A percentile compares a stretch with the other conserved stretches of the same genome.
Evolutionary conservation across 148 eudicot species (phyloP).

Genomic region (Vaccinium darrowii): DNA sequence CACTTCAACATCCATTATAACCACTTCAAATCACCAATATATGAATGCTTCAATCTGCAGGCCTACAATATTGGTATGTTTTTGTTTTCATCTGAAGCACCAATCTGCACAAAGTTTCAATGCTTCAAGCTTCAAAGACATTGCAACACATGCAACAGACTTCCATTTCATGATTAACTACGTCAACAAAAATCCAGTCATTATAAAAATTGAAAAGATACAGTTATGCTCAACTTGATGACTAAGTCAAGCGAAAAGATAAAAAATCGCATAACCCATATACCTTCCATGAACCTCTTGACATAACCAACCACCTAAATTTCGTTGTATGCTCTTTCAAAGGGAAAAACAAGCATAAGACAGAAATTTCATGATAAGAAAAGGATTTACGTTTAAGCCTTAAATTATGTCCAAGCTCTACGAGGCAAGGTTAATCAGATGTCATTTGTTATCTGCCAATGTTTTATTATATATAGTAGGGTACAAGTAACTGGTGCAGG

Average conservation of each 20-base stretch:
- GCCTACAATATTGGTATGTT: neutral
- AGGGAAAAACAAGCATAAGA: neutral
- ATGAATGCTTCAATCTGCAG: neutral
- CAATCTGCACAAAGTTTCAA: conserved; percentile 19
- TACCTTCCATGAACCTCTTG: neutral
- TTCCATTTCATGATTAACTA: neutral
- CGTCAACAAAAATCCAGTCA: neutral
- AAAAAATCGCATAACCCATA: neutral
- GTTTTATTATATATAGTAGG: neutral
- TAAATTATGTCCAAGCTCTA: neutral
- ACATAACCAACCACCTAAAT: neutral
- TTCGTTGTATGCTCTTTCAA: neutral
- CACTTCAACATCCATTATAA: conserved; percentile 47
- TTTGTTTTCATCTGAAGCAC: conserved; percentile 17
- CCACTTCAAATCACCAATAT: conserved; percentile 8
- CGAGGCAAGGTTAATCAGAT: neutral
- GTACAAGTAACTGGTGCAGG: neutral
- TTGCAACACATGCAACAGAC: neutral
- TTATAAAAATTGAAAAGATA: neutral
- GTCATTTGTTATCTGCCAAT: neutral
- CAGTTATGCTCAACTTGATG: neutral
- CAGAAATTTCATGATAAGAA: neutral
- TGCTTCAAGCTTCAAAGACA: neutral
- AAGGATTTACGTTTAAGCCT: neutral
- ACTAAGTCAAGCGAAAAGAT: neutral